Percentiles rank a stretch among this genome's conserved stretches.
These are phyloP conservation scores for Acacia crassicarpa DNA, from an alignment of 306 rosid species.

Conservation along the genomic window DNA sequence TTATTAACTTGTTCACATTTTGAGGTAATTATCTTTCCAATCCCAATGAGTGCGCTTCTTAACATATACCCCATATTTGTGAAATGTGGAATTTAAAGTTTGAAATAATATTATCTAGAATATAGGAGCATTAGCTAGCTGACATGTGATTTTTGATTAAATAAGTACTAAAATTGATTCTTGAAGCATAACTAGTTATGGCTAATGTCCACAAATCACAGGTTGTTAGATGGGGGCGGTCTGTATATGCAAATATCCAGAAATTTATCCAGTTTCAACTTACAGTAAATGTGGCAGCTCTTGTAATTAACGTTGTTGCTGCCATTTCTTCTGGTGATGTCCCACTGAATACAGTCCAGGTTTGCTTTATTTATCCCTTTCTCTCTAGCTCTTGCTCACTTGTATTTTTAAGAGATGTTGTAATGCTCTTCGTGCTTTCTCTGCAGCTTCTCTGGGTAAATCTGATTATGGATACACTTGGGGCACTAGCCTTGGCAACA, in stretches of 20 bases:
- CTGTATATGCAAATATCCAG: slow-evolving; percentile 96
- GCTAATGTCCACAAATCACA: slow-evolving; percentile 37
- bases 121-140: slow-evolving; percentile 2
- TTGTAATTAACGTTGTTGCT: slow-evolving; percentile 82
- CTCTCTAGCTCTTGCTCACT: slow-evolving; percentile 15
- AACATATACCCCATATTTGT: background rate
- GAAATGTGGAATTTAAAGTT: slow-evolving; percentile 10
- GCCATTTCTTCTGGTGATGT: slow-evolving; percentile 84
- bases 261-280: slow-evolving; percentile 98
- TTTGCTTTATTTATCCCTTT: slow-evolving; percentile 34
- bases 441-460: slow-evolving; percentile 97
- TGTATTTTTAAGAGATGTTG: slow-evolving; percentile 12
- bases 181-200: slow-evolving; percentile 7
- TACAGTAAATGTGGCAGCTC: slow-evolving; percentile 96
- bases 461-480: slow-evolving; percentile 99
- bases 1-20: slow-evolving; percentile 9
- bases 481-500: slow-evolving; percentile 95
- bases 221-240: slow-evolving; percentile 98
- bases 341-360: slow-evolving; percentile 98
- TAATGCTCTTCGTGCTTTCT: slow-evolving; percentile 25
- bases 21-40: slow-evolving; percentile 3
- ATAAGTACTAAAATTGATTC: background rate
- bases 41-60: background rate
- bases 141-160: background rate
- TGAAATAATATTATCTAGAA: background rate